Conservation (phyloP, 2,329 filamentous ascomycete genomes). For the Huntiella decipiens region DNA sequence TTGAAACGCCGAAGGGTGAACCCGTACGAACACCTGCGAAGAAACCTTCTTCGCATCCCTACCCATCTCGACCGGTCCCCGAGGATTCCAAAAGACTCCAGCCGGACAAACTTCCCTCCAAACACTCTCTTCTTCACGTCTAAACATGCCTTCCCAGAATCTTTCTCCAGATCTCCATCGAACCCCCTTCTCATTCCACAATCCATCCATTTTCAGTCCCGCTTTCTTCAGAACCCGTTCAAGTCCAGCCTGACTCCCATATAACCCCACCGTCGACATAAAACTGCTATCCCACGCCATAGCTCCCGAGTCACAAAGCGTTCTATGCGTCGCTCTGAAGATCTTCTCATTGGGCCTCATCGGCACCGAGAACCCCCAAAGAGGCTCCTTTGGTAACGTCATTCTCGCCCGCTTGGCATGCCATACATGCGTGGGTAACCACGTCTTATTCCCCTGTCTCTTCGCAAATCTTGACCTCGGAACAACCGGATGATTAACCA, state of each 20-base stretch:
- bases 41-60: conserved; percentile 2
- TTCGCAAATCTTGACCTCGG: conserved; percentile 56
- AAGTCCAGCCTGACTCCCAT: conserved; percentile 46
- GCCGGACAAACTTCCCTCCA: conserved; percentile 49
- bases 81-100: conserved; percentile 52
- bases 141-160: conserved; percentile 31
- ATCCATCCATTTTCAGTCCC: conserved; percentile 38
- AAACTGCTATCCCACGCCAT: conserved; percentile 92
- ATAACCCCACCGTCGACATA: conserved; percentile 65
- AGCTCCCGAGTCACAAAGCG: conserved; percentile 54
- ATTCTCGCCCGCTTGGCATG: conserved; percentile 84
- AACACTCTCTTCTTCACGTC: conserved; percentile 31
- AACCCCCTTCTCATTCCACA: conserved; percentile 43
- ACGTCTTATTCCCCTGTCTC: conserved; percentile 73
- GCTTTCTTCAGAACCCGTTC: conserved; percentile 46
- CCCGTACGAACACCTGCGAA: conserved; percentile 42
- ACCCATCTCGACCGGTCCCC: conserved; percentile 11
- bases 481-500: conserved; percentile 38
- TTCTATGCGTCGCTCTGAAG: conserved; percentile 72
- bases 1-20: conserved; percentile 67
- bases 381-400: conserved; percentile 54
- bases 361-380: conserved; percentile 84
- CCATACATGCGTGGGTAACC: conserved; percentile 87
- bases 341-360: conserved; percentile 76
- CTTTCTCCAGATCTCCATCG: conserved; percentile 47